phyloP scores from a whole-genome alignment of 768 basidiomycete genomes.

The Astraeus odoratus region DNA sequence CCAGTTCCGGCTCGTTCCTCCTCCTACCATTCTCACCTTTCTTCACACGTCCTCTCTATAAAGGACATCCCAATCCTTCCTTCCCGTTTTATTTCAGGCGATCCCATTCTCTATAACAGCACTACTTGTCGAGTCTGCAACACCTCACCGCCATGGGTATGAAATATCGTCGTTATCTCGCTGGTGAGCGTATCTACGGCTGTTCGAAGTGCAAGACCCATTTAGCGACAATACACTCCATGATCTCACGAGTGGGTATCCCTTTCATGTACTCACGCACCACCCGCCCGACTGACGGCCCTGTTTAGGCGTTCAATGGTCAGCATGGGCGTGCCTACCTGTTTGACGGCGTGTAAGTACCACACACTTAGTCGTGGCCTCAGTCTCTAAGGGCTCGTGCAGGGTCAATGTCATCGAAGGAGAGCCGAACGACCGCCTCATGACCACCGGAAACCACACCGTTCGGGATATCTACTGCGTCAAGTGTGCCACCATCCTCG shows the following conservation, averaged over 20 bases:
- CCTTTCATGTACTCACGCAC: neutral
- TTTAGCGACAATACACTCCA: slow-evolving; percentile 83
- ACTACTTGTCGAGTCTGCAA: neutral
- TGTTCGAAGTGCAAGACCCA: slow-evolving; percentile 85
- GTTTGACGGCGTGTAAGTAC: slow-evolving; percentile 84
- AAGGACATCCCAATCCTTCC: slow-evolving; percentile 11
- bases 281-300: slow-evolving; percentile 10
- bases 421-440: slow-evolving; percentile 83
- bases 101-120: slow-evolving; percentile 3
- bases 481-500: slow-evolving; percentile 81
- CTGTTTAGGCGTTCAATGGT: slow-evolving; percentile 84
- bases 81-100: neutral
- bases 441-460: slow-evolving; percentile 96
- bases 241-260: slow-evolving; percentile 75
- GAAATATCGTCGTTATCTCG: slow-evolving; percentile 82
- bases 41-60: slow-evolving; percentile 27
- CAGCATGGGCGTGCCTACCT: slow-evolving; percentile 95
- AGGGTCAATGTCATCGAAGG: slow-evolving; percentile 93
- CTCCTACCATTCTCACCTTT: slow-evolving; percentile 3
- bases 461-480: slow-evolving; percentile 93
- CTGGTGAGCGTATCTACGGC: slow-evolving; percentile 81
- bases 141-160: slow-evolving; percentile 65
- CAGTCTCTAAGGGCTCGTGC: slow-evolving; percentile 8
- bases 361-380: slow-evolving; percentile 9
- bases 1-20: slow-evolving; percentile 8